These are phyloP conservation scores for Vachellia collinsii DNA, from an alignment of 306 rosid species.

Conservation along the genomic window DNA sequence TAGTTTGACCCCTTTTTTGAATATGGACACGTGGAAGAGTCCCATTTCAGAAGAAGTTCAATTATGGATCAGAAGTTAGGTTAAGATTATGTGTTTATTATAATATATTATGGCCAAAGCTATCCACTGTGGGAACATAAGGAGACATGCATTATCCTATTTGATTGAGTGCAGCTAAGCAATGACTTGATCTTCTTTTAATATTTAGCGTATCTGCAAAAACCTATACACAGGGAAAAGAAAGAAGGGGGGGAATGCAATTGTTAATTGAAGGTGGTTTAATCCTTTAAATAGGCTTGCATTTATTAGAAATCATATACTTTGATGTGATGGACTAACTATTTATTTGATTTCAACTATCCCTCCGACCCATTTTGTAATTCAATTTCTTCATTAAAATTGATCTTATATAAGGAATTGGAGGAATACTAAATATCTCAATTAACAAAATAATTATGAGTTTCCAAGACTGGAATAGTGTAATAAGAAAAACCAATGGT, in stretches of 20 bases:
- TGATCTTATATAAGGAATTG: too few relatives aligned
- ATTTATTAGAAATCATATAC: too few relatives aligned
- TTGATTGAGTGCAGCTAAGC: conserved; percentile 43
- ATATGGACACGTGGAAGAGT: conserved; percentile 6
- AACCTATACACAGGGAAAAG: background rate
- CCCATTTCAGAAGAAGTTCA: conserved; percentile 21
- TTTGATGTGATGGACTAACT: background rate
- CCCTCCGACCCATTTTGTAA: too few relatives aligned
- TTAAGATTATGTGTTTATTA: background rate
- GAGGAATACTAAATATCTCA: background rate
- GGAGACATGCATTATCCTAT: conserved; percentile 39
- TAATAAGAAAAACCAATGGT: background rate
- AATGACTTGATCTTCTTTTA: conserved; percentile 9
- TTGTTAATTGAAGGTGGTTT: too few relatives aligned
- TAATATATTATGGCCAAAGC: background rate
- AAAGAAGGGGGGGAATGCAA: background rate
- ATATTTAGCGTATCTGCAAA: background rate
- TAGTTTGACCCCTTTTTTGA: background rate
- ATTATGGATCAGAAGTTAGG: conserved; percentile 32
- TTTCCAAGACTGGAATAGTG: background rate
- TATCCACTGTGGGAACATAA: conserved; percentile 1
- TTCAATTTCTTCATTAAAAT: too few relatives aligned
- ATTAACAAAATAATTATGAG: background rate
- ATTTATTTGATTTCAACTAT: too few relatives aligned
- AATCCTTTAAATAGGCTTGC: too few relatives aligned